Evolutionary conservation across 2,329 filamentous ascomycete species (phyloP), one percentile per base, ranked within the genome.

Genomic region (Thelonectria rubi): DNA sequence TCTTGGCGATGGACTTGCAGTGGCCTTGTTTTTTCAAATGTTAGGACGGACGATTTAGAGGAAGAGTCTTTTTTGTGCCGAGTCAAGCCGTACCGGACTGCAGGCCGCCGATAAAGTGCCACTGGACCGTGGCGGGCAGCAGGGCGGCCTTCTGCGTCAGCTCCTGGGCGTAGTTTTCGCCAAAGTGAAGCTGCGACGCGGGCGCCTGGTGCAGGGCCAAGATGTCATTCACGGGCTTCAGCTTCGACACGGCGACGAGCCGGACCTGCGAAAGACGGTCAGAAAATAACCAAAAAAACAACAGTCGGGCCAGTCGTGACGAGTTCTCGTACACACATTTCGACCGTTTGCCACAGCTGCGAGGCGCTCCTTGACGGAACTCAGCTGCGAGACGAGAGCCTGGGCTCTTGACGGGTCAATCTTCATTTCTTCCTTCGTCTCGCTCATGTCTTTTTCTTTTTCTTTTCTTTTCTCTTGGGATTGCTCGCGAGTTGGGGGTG

Each of bases 81-180:
- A n/a, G n/a, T n/a, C n/a, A n/a, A n/a, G n/a, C n/a, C n/a, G n/a
- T 66, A 86, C 85, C 82, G 14, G 91, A 94, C 78, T 99, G 95
- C 40, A 99, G 80, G 0, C 91, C 93, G 40, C 95, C 95, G 75
- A 98, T 99, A 77, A 98, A 97, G 78, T 99, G 95, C 95, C 95
- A 99, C 71, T 85, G 85, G 67, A 99, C 91, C 34, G 84, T 85
- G 46, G 80, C 79, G 0, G 95, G 94, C 11, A 99, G 85, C 18
- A 97, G 75, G 37, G 86, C 84, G 1, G 93, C 90, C 78, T 99
- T 99, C 75, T 97, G 91, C 61, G 85, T 84, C 55, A 99, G 86
- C 78, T 99, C 95, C 78, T 94, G 91, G 4, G 91, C 85, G 80
- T 99, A 99, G 82, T 99, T 99, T 80, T 99, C 95, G 71, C 95